These are phyloP conservation scores for Rhodotorula babjevae DNA, from an alignment of 768 basidiomycete genomes.

Conservation along the genomic window DNA sequence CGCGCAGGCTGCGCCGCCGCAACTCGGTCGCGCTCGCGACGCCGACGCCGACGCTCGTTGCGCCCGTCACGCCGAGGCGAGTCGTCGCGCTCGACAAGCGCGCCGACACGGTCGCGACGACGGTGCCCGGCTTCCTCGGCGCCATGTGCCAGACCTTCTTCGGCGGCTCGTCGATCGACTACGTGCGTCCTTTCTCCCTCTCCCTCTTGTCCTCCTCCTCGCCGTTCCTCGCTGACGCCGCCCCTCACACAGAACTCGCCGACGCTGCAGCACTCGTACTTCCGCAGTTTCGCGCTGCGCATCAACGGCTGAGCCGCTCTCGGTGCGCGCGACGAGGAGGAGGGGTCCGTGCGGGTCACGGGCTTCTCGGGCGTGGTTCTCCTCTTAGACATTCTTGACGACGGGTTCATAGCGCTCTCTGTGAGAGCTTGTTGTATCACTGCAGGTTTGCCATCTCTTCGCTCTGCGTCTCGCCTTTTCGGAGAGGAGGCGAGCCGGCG, in stretches of 20 bases:
- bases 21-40: background rate
- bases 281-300: conserved; percentile 26
- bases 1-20: background rate
- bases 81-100: conserved; percentile 5
- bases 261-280: conserved; percentile 37
- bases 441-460: too few species aligned
- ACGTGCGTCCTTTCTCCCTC: background rate
- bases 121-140: conserved; percentile 20
- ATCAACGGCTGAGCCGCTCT: conserved; percentile 18
- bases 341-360: too few species aligned
- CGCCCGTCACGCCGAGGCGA: background rate
- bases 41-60: background rate
- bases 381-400: too few species aligned
- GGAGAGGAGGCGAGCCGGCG: too few species aligned
- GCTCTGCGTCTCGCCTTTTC: too few species aligned
- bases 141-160: conserved; percentile 41
- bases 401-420: too few species aligned
- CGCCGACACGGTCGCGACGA: background rate
- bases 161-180: conserved; percentile 25
- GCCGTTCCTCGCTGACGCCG: background rate
- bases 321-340: too few species aligned
- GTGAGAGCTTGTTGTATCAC: too few species aligned
- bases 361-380: too few species aligned
- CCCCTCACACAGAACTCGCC: conserved; percentile 26
- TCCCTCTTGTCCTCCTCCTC: background rate